Percentiles rank a stretch among this genome's conserved stretches.
Conservation (phyloP, 495 filamentous ascomycete genomes). For the Emericellopsis terricola region DNA sequence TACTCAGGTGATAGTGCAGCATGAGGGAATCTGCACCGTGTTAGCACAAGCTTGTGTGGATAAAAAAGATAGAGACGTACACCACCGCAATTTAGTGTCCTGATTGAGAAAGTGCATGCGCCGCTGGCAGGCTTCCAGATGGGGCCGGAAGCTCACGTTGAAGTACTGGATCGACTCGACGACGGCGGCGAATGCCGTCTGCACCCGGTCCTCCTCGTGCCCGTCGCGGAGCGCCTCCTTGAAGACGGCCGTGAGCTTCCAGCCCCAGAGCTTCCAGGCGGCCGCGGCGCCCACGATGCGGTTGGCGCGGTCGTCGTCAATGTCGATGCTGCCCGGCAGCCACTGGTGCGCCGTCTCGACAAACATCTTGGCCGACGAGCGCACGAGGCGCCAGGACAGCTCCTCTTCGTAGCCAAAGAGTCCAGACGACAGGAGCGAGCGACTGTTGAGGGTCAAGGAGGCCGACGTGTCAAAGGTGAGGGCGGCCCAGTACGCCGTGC, state of each 20-base stretch:
- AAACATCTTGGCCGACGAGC: not conserved
- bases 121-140: not conserved
- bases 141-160: not conserved
- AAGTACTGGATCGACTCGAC: not conserved
- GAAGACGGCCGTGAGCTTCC: slow-evolving; percentile 1
- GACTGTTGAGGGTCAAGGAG: slow-evolving; percentile 1
- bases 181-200: not conserved
- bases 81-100: slow-evolving; percentile 1
- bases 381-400: not conserved
- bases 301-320: not conserved
- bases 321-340: not conserved
- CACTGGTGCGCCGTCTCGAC: not conserved
- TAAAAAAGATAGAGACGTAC: not conserved
- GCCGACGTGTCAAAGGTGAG: slow-evolving; percentile 2
- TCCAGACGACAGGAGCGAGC: not conserved
- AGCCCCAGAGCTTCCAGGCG: not conserved
- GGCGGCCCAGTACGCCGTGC: slow-evolving; percentile 1
- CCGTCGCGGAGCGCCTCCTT: slow-evolving; percentile 1
- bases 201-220: not conserved
- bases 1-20: slow-evolving; percentile 1
- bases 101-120: slow-evolving; percentile 1
- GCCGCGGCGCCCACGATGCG: not conserved
- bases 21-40: not conserved
- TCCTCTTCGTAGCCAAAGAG: slow-evolving; percentile 2
- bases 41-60: too few relatives aligned